Base-by-base conservation (phyloP, 495 filamentous ascomycete genomes). In the Pseudomonodictys pantanalensis region DNA sequence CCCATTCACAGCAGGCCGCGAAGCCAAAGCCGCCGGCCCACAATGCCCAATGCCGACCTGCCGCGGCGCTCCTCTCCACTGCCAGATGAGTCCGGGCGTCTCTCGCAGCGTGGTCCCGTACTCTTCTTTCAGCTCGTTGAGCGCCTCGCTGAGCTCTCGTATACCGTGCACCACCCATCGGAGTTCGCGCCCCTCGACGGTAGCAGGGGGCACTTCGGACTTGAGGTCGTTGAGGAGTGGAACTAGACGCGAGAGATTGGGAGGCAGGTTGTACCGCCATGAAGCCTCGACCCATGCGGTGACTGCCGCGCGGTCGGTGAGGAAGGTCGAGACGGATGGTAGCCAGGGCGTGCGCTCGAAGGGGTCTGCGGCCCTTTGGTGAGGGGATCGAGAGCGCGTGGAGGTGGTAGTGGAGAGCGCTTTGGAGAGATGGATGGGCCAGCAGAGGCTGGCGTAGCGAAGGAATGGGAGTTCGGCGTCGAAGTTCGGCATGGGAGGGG, bases 211-310 rank as follows among this genome's bases (percentile, higher is more conserved):
- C 4, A 56, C 56, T 32, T 49, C 56, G 11, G 32, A 11, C 22
- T 56, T 65, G 29, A 52, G 32, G 24, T 7, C n/a, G n/a, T 28
- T 10, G 12, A 65, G 39, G 9, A 65, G 56, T 5, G 62, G 62
- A 1, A 65, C 39, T 17, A 65, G 51, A 18, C 62, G 62, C 5
- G 56, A 55, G 9, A 65, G 43, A 35, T 60, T 65, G 15, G 62
- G 62, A 17, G 62, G 62, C 0, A 65, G 56, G 39, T 25, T 41
- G 22, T 65, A 65, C 1, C 62, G 49, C 62, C 62, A 65, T 2
- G 62, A 65, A 22, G 62, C 55, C 52, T 65, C 62, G 23, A 65
- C 56, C 62, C 62, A 65, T 6, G 49, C 20, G 3, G 62, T 65
- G 2, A 60, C 56, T 20, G 62, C 56, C 1, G 32, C 18, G 17